Base-by-base conservation (phyloP, 1,284 basidiomycete genomes). In the Apiotrichum gracile region DNA sequence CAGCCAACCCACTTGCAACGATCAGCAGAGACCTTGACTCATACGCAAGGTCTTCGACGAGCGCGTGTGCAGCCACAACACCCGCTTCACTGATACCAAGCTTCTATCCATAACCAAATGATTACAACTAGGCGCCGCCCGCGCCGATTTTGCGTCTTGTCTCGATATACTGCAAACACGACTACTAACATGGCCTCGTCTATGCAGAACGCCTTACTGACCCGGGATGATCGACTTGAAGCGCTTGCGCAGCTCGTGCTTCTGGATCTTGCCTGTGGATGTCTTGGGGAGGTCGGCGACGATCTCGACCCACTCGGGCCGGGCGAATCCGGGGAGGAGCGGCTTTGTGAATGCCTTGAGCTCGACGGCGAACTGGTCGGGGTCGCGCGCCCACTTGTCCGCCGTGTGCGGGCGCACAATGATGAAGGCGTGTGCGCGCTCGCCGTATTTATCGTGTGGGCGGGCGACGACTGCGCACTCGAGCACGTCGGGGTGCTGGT, bases 221-320 rank as follows among this genome's bases (percentile, higher is more conserved):
- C 25, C 34, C 9, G 46, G 46, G 35, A 38, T 47, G 78, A 51
- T 51, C 21, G 35, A 29, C 19, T 44, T 44, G 52, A 54, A 58
- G 17, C 49, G 45, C 35, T 71, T 65, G 14, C 81, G 69, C 5
- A 81, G 61, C 25, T 88, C 69, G 72, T 89, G 86, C 75, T 91
- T 91, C 83, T 84, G 82, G 35, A 92, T 83, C 73, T 92, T 92
- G 40, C 89, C 89, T 61, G 88, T 91, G 19, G 85, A 87, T 7
- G 88, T 92, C 78, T 88, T 90, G 1, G 89, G 89, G 13, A 91
- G 70, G 58, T 87, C 85, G 3, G 41, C 33, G 12, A 51, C 49
- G 21, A 58, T 44, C 47, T 58, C 57, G 47, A 54, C 49, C 57
- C 57, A 58, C 50, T 58, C 57, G 19, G 57, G 57, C 14, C 57